Base-by-base conservation (phyloP, 768 basidiomycete genomes). In the Pleurotus djamor region DNA sequence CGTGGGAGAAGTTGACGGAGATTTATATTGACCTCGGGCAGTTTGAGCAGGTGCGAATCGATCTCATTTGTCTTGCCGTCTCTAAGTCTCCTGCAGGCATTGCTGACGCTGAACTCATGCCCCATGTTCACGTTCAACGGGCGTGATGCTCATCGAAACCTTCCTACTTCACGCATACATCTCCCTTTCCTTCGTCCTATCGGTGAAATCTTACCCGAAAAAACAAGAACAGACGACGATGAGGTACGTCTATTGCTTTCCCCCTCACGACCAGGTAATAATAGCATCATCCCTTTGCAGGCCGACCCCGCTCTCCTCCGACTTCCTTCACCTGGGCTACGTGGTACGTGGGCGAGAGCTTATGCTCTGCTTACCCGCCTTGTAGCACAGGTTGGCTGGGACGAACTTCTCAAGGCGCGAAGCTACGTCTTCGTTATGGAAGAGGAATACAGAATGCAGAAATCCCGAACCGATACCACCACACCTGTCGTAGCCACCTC, bases 91-190 rank as follows among this genome's bases (percentile, higher is more conserved):
- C 34, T 51, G 5, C 44, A 82, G 80, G 94, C 95, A 0, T 78
- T 98, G 12, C 79, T 98, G 44, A 97, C 96, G 1, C 84, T 98
- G 51, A 98, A 98, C 69, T 98, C 96, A n/a, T 98, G 97, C 76
- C 96, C 96, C 2, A 98, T 99, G 97, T 99, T 99, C 75, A 98
- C 97, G 6, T 98, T 92, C 76, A 97, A 97, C 68, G 96, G 97
- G 47, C 87, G 96, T 17, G 97, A 99, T 71, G 80, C 88, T 2
- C 97, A 99, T 69, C 85, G 95, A 3, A 85, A 83, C 70, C 85
- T 98, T 8, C 79, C 89, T 1, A 87, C 95, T 14, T 78, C 88
- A 1, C 85, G 88, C 60, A 82, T 95, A 5, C 93, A 96, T 71
- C 79, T 97, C 0, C 97, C 97, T 1, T 85, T 91, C 69, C 90